Percentiles rank a stretch among this genome's conserved stretches.
phyloP scores from a whole-genome alignment of 2,329 filamentous ascomycete genomes.

The Botrytis elliptica region DNA sequence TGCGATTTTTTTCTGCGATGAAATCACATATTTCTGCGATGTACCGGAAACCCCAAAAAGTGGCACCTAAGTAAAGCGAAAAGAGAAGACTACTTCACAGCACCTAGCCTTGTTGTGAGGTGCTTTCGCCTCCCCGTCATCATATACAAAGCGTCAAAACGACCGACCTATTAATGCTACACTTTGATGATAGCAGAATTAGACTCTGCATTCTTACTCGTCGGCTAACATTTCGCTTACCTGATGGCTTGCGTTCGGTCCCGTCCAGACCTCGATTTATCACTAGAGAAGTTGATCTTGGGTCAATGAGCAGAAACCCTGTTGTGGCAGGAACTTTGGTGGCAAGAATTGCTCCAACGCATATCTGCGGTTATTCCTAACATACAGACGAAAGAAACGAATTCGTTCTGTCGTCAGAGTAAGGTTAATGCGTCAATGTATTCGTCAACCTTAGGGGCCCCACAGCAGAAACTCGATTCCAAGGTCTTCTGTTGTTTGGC shows the following conservation, averaged over 20 bases:
- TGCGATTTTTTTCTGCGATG: neutral
- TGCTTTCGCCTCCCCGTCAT: neutral
- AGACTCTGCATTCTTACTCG: neutral
- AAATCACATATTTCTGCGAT: neutral
- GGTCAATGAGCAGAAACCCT: no score
- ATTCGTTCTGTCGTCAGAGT: no score
- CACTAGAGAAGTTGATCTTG: neutral
- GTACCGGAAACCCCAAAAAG: neutral
- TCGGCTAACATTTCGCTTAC: neutral
- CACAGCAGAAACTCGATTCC: neutral
- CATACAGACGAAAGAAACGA: neutral
- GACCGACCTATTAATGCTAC: neutral
- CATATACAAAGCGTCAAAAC: neutral
- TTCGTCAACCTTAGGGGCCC: neutral
- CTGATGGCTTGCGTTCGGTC: no score
- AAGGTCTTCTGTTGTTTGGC: neutral
- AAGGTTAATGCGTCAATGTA: neutral
- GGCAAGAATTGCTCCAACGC: neutral
- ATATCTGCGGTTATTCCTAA: no score
- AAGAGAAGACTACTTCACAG: neutral
- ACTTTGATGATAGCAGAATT: neutral
- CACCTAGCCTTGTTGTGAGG: neutral
- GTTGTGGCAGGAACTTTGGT: neutral
- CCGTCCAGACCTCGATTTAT: neutral
- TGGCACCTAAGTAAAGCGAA: neutral